Evolutionary conservation across 768 basidiomycete genomes (phyloP).

Genomic region (Leccinum variicolor): DNA sequence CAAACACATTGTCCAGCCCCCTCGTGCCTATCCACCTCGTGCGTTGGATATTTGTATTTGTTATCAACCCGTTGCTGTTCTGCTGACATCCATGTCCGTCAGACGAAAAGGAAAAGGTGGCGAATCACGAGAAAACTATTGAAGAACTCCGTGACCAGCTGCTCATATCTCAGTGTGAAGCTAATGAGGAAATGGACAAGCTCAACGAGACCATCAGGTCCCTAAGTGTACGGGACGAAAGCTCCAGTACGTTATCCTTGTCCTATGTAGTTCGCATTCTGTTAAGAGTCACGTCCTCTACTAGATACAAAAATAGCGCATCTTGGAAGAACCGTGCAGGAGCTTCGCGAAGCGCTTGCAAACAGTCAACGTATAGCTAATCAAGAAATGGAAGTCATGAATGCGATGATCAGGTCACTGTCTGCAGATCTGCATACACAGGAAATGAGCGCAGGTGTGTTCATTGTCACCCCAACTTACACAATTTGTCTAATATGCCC

Average conservation of each 20-base stretch:
- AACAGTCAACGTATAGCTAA: no score
- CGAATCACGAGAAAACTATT: not conserved
- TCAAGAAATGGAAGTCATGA: not conserved
- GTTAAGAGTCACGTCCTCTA: no score
- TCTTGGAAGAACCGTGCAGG: not conserved
- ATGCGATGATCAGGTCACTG: not conserved
- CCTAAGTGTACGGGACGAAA: no score
- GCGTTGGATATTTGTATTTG: not conserved
- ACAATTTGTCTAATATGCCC: not conserved
- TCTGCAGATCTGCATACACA: not conserved
- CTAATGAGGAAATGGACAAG: not conserved
- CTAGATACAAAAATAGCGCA: not conserved
- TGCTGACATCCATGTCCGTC: not conserved
- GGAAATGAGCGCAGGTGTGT: not conserved
- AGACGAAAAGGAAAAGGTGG: not conserved
- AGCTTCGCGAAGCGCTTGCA: not conserved
- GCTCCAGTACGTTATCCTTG: no score
- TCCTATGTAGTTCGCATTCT: no score
- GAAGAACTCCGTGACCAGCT: not conserved
- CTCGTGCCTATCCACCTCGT: not conserved
- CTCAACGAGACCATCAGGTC: not conserved
- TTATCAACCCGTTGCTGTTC: not conserved
- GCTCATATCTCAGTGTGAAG: not conserved
- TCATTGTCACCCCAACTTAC: no score
- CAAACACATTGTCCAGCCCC: not conserved